A percentile compares a stretch with the other conserved stretches of the same genome.
Evolutionary conservation across 306 rosid genomes (phyloP).

Genomic region (Lotus japonicus): DNA sequence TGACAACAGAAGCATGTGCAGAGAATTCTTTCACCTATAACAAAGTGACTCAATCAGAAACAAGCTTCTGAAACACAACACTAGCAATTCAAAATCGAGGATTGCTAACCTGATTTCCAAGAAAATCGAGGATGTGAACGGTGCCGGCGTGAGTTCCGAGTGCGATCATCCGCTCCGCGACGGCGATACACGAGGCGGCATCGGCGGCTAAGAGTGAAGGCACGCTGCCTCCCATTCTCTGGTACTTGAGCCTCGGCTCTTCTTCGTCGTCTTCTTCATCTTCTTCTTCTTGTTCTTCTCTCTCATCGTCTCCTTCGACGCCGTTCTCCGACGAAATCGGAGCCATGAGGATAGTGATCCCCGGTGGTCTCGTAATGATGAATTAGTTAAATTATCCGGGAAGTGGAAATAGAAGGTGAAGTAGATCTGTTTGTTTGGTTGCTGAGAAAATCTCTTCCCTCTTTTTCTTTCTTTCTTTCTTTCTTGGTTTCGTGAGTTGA

Average conservation of each 20-base stretch:
- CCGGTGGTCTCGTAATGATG: slow-evolving; percentile 25
- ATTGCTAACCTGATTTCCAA: slow-evolving; percentile 79
- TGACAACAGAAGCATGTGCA: slow-evolving; percentile 83
- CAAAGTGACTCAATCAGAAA: slow-evolving; percentile 24
- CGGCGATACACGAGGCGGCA: slow-evolving; percentile 82
- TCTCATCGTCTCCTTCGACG: slow-evolving; percentile 83
- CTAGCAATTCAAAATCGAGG: slow-evolving; percentile 2
- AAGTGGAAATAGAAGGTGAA: background rate
- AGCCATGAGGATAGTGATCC: slow-evolving; percentile 58
- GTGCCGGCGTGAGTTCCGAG: slow-evolving; percentile 87
- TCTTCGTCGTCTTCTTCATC: slow-evolving; percentile 49
- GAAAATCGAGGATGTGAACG: slow-evolving; percentile 88
- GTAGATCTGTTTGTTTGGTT: slow-evolving; percentile 25
- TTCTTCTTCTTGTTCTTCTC: slow-evolving; percentile 66
- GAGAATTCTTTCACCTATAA: slow-evolving; percentile 80
- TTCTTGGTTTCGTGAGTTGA: background rate
- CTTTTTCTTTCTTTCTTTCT: too few relatives aligned
- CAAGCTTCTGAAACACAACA: slow-evolving; percentile 6
- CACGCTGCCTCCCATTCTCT: slow-evolving; percentile 96
- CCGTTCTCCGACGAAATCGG: slow-evolving; percentile 78
- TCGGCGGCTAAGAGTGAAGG: slow-evolving; percentile 70
- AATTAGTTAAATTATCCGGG: background rate
- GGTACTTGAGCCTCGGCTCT: slow-evolving; percentile 97
- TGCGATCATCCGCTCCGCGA: slow-evolving; percentile 97
- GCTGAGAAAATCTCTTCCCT: slow-evolving; percentile 8